A percentile compares a stretch with the other conserved stretches of the same genome.
These are phyloP conservation scores for Ogataea thermomethanolica DNA, from an alignment of 805 yeast genomes.

Conservation along the genomic window DNA sequence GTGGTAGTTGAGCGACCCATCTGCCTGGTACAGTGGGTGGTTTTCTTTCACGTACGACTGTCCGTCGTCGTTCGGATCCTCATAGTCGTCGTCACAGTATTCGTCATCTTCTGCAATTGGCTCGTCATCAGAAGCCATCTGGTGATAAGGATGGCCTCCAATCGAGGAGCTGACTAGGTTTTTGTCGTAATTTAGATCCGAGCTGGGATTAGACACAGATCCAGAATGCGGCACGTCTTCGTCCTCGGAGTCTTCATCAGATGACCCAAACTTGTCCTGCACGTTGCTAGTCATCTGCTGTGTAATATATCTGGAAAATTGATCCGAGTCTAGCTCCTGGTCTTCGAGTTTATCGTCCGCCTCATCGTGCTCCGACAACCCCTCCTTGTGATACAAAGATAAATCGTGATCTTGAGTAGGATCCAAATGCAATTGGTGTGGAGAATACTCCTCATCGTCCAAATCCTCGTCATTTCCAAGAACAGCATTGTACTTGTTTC, in stretches of 20 bases:
- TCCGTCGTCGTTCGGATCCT: conserved; percentile 81
- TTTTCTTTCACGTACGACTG: conserved; percentile 61
- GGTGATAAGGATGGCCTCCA: conserved; percentile 36
- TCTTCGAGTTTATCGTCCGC: conserved; percentile 24
- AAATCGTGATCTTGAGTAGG: conserved; percentile 24
- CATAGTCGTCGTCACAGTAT: conserved; percentile 61
- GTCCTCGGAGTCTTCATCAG: conserved; percentile 58
- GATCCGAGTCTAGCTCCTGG: conserved; percentile 38
- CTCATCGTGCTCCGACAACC: conserved; percentile 15
- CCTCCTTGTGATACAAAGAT: conserved; percentile 17
- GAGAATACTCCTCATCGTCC: conserved; percentile 34
- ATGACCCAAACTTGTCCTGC: conserved; percentile 46
- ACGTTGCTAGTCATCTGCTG: conserved; percentile 61
- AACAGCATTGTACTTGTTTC: conserved; percentile 92
- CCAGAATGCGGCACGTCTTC: conserved; percentile 30
- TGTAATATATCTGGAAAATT: conserved; percentile 70
- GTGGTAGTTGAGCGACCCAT: conserved; percentile 30
- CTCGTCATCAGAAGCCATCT: conserved; percentile 42
- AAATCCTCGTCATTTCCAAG: conserved; percentile 55
- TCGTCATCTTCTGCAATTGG: conserved; percentile 68
- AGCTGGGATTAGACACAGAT: conserved; percentile 4
- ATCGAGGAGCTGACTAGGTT: conserved; percentile 24
- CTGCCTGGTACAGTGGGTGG: conserved; percentile 58
- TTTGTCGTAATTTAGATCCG: conserved; percentile 8
- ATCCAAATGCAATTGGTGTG: conserved; percentile 23